phyloP scores from a whole-genome alignment of 106 monocot species.

The Phalaenopsis equestris region DNA sequence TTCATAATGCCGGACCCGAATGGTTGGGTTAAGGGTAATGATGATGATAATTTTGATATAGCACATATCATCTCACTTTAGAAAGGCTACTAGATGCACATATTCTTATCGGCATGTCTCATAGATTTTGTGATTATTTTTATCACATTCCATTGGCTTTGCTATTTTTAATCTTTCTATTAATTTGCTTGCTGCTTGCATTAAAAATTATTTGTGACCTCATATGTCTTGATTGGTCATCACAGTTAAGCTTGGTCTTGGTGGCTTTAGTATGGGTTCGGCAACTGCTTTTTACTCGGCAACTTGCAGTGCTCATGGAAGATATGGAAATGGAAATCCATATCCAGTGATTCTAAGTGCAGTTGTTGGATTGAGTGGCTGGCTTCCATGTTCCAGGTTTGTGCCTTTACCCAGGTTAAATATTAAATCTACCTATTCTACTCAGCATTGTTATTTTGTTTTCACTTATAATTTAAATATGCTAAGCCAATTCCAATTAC shows the following conservation, averaged over 20 bases:
- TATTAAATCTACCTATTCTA: background rate
- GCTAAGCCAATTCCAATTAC: background rate
- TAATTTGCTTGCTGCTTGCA: no score
- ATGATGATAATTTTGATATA: no score
- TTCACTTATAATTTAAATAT: background rate
- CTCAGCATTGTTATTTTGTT: background rate
- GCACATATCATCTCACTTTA: no score
- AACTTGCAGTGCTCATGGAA: conserved; percentile 69
- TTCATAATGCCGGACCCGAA: no score
- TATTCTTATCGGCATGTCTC: background rate
- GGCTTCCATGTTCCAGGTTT: conserved; percentile 92
- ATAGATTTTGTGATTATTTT: background rate
- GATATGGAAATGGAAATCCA: conserved; percentile 73
- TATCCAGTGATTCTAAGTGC: conserved; percentile 70
- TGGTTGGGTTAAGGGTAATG: no score
- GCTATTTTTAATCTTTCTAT: no score
- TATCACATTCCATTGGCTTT: background rate
- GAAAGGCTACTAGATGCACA: background rate
- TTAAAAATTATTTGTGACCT: background rate
- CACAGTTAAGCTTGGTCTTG: conserved; percentile 91
- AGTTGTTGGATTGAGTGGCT: conserved; percentile 84
- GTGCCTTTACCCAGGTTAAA: conserved; percentile 2
- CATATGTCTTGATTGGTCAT: conserved; percentile 4
- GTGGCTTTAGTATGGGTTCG: conserved; percentile 99
- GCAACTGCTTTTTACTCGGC: conserved; percentile 87